Percentiles rank a stretch among this genome's conserved stretches.
Conservation (phyloP, 306 rosid genomes). For the Abrus pulchellus region DNA sequence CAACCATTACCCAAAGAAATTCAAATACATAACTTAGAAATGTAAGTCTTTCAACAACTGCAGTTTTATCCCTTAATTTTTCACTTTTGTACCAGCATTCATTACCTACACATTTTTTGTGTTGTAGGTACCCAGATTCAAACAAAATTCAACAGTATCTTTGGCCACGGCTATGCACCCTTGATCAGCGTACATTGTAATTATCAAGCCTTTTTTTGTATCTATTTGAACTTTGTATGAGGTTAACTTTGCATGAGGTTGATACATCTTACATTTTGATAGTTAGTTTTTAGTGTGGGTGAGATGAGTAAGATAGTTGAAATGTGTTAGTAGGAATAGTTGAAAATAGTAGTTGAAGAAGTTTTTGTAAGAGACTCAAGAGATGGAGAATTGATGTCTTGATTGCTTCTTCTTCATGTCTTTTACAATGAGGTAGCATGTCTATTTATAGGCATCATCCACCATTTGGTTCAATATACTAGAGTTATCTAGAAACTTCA, state of each 20-base stretch:
- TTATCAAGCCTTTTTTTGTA: neutral
- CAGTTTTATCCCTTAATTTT: neutral
- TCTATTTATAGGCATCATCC: too few relatives aligned
- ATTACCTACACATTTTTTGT: neutral
- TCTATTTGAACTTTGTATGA: neutral
- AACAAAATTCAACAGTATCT: conserved; percentile 75
- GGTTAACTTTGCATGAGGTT: neutral
- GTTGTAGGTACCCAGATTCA: conserved; percentile 63
- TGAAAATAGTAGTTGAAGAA: too few relatives aligned
- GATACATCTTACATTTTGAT: neutral
- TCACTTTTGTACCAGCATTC: neutral
- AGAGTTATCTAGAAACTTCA: too few relatives aligned
- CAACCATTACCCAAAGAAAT: conserved; percentile 70
- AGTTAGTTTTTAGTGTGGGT: too few relatives aligned
- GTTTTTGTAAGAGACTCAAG: too few relatives aligned
- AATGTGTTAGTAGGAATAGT: too few relatives aligned
- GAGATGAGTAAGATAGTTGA: too few relatives aligned
- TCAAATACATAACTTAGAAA: conserved; percentile 65
- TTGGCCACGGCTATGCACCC: conserved; percentile 70
- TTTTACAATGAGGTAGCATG: too few relatives aligned
- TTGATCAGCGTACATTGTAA: conserved; percentile 66
- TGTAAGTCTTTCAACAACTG: conserved; percentile 51
- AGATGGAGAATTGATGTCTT: too few relatives aligned
- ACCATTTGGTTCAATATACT: too few relatives aligned
- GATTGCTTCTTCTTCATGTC: too few relatives aligned